Evolutionary conservation across 345 rosid species (phyloP), one percentile per base, ranked within the genome.

Genomic region (Physaria fendleri): DNA sequence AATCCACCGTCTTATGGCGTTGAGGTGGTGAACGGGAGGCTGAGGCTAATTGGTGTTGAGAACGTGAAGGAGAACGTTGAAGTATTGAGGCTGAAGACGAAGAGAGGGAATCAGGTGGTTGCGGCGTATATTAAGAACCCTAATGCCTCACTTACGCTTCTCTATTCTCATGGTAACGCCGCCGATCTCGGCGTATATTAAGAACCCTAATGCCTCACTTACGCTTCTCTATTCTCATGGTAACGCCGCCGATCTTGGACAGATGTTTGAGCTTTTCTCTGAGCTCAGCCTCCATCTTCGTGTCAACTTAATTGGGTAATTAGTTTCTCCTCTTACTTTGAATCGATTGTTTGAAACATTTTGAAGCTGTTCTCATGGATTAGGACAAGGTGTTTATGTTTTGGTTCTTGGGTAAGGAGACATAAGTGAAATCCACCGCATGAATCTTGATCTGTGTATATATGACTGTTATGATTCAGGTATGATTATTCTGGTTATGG

Each of bases 401-500:
- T 28, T 33, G n/a, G n/a, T n/a, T n/a, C n/a, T n/a, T n/a, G n/a
- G n/a, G n/a, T n/a, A n/a, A n/a, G n/a, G n/a, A n/a, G n/a, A 18
- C 17, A 30, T 30, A 20, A 16, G 16, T 33, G 38, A 37, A 11
- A 44, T 23, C 21, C n/a, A 25, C 15, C 22, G 24, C 15, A 10
- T 57, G 39, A 18, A 12, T 30, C 27, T 20, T 62, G 40, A 33
- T 37, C 59, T 4, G 44, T 13, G 53, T 7, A 25, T 7, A 25
- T 53, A 11, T 29, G 15, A 6, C 6, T 55, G 22, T 34, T 17
- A 24, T 27, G 27, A 40, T 25, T 10, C 4, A 88, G 98, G 77
- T 91, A 91, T 69, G 98, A 91, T 72, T 91, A 91, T 66, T 85
- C 95, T 13, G 98, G 98, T 1, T 91, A 91, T 44, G 98, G 98